phyloP scores from a whole-genome alignment of 139 green algal genomes.

The Haematococcus lacustris region DNA sequence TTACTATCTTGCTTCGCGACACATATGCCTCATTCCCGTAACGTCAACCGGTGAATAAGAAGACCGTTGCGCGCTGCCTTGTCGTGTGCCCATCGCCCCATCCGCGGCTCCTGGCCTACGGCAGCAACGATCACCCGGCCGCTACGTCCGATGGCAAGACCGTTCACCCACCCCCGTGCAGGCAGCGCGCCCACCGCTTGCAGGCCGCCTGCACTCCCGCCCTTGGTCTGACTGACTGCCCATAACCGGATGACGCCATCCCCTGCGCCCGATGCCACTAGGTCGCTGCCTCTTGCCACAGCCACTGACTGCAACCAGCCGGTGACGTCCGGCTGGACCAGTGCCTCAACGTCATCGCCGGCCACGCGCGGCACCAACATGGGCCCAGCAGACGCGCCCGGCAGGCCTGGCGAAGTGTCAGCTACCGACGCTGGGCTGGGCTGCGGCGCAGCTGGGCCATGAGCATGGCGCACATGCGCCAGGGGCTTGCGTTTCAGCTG shows the following conservation, averaged over 20 bases:
- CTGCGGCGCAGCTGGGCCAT: conserved; percentile 13
- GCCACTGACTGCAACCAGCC: conserved; percentile 78
- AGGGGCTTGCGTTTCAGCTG: conserved; percentile 71
- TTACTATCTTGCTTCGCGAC: no score
- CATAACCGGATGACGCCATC: conserved; percentile 86
- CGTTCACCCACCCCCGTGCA: conserved; percentile 85
- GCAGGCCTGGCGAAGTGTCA: no score
- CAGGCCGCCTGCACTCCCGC: conserved; percentile 9
- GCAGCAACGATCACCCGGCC: conserved; percentile 77
- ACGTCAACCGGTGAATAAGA: no score
- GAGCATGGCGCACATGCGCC: conserved; percentile 23
- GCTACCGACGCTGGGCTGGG: no score
- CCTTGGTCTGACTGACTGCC: conserved; percentile 27
- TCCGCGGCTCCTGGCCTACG: conserved; percentile 88
- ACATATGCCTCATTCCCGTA: no score
- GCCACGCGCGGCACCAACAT: no score
- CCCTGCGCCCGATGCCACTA: conserved; percentile 72
- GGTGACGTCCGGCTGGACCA: conserved; percentile 9
- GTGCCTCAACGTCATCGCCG: no score
- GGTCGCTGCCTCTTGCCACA: conserved; percentile 57
- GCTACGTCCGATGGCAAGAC: conserved; percentile 59
- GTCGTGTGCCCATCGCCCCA: no score
- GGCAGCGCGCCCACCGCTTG: conserved; percentile 61
- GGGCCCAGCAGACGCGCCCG: no score
- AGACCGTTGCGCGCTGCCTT: no score